A percentile compares a stretch with the other conserved stretches of the same genome.
phyloP scores from a whole-genome alignment of 2,329 filamentous ascomycete genomes.

The Cadophora sp. region DNA sequence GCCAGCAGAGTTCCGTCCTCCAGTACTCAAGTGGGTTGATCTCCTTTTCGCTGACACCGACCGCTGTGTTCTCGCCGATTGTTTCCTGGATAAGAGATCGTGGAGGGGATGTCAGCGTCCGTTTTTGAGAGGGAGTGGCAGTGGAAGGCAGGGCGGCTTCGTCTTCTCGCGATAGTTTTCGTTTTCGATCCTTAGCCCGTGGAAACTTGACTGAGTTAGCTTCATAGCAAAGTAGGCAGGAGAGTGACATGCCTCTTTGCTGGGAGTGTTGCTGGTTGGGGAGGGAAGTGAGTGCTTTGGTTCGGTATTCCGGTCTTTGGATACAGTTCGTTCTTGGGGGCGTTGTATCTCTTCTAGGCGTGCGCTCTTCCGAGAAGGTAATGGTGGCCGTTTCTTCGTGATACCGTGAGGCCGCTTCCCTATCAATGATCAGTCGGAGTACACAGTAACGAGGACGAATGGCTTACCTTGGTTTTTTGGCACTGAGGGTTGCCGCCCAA shows the following conservation, averaged over 20 bases:
- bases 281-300: constrained; percentile 32
- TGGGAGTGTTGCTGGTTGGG: constrained; percentile 31
- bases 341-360: constrained; percentile 30
- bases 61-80: constrained; percentile 27
- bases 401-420: constrained; percentile 35
- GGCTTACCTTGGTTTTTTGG: constrained; percentile 34
- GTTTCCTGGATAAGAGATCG: constrained; percentile 24
- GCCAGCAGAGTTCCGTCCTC: constrained; percentile 38
- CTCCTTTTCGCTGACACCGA: constrained; percentile 27
- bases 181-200: constrained; percentile 33
- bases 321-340: constrained; percentile 26
- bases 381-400: constrained; percentile 33
- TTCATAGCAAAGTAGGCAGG: constrained; percentile 31
- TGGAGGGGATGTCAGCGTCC: constrained; percentile 28
- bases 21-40: constrained; percentile 41
- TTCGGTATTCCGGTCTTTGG: constrained; percentile 31
- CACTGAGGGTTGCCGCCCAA: constrained; percentile 32
- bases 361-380: constrained; percentile 31
- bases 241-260: constrained; percentile 32
- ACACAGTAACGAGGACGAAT: constrained; percentile 29
- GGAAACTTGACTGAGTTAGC: constrained; percentile 35
- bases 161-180: constrained; percentile 33
- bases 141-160: constrained; percentile 16
- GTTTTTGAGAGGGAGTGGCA: constrained; percentile 32
- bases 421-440: constrained; percentile 37